Percentiles rank a stretch among this genome's conserved stretches.
These are phyloP conservation scores for Mycena filopes DNA, from an alignment of 768 basidiomycete genomes.

Conservation along the genomic window DNA sequence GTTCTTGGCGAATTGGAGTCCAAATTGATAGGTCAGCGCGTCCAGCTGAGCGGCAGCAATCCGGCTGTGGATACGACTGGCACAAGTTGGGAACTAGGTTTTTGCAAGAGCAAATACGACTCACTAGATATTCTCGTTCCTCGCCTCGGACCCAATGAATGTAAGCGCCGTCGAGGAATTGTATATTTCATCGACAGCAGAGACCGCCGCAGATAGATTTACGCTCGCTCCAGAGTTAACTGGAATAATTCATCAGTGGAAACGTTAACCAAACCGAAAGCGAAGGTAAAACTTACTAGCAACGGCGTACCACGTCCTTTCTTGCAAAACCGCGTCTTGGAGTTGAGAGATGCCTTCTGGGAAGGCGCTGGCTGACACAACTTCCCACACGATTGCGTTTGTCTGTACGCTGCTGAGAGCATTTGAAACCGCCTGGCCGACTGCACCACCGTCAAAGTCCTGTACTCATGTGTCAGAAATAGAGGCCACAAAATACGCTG, in stretches of 20 bases:
- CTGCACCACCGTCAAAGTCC: constrained; percentile 69
- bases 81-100: no score
- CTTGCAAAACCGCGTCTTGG: constrained; percentile 54
- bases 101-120: constrained; percentile 39
- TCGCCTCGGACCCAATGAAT: constrained; percentile 60
- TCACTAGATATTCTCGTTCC: constrained; percentile 59
- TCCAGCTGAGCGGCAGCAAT: neutral
- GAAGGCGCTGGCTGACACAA: constrained; percentile 55
- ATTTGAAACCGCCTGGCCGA: constrained; percentile 59
- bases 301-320: constrained; percentile 65
- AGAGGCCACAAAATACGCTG: neutral
- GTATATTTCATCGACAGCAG: constrained; percentile 54
- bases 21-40: constrained; percentile 40
- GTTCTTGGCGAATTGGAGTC: constrained; percentile 35
- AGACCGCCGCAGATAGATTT: constrained; percentile 50
- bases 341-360: constrained; percentile 56
- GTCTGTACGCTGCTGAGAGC: constrained; percentile 45
- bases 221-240: constrained; percentile 55
- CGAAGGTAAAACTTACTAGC: constrained; percentile 55
- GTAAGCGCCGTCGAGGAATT: constrained; percentile 61
- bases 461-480: constrained; percentile 33
- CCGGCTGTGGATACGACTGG: neutral
- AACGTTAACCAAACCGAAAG: neutral
- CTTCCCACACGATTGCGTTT: constrained; percentile 57
- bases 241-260: constrained; percentile 24